Conservation (phyloP, 257 asterid species). For the Solanum lycopersicoides region DNA sequence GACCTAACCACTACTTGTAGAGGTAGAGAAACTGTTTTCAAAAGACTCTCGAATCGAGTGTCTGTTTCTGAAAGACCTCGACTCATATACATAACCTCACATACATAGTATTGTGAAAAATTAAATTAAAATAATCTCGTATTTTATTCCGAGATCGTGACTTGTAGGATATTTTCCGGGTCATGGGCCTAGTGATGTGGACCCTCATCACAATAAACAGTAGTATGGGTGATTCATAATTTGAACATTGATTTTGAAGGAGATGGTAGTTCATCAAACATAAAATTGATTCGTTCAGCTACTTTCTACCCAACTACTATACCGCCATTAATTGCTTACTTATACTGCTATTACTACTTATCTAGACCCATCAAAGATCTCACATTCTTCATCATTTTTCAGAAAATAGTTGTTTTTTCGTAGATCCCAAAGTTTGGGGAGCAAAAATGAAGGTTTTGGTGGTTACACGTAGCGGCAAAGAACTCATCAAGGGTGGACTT, state of each 20-base stretch:
- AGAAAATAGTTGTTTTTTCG: not conserved
- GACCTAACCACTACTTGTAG: no score
- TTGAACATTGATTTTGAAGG: not conserved
- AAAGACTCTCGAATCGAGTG: no score
- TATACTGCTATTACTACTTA: not conserved
- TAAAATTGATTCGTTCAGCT: constrained; percentile 11
- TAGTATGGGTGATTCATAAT: not conserved
- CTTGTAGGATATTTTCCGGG: not conserved
- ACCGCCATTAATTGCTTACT: constrained; percentile 7
- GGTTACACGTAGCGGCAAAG: constrained; percentile 80
- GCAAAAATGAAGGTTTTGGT: constrained; percentile 62
- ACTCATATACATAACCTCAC: no score
- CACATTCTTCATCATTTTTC: not conserved
- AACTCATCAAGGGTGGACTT: constrained; percentile 75
- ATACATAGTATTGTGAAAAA: not conserved
- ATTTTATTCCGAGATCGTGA: not conserved
- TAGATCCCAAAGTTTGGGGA: constrained; percentile 12
- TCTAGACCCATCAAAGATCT: not conserved
- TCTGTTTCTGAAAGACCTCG: no score
- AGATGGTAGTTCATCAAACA: not conserved
- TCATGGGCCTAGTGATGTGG: not conserved
- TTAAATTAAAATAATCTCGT: not conserved
- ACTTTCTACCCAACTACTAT: constrained; percentile 13
- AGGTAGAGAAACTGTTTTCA: no score
- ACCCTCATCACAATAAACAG: not conserved